phyloP scores from a whole-genome alignment of 768 basidiomycete genomes.

The Fistulinella prunicolor region DNA sequence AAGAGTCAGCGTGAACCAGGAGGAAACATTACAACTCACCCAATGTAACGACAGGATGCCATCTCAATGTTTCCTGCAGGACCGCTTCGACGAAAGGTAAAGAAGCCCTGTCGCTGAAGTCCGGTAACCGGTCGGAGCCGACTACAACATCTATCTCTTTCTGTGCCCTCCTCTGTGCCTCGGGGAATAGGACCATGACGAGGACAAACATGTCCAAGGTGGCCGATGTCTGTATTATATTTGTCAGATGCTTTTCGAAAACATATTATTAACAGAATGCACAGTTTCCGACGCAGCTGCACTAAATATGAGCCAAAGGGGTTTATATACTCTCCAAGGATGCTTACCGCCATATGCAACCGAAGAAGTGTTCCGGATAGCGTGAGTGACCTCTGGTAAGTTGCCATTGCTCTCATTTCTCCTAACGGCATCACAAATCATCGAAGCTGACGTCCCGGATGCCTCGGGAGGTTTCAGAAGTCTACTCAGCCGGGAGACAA shows the following conservation, averaged over 20 bases:
- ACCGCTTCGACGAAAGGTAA: constrained; percentile 28
- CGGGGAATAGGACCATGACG: constrained; percentile 28
- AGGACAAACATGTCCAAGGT: constrained; percentile 25
- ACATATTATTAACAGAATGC: background rate
- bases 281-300: constrained; percentile 29
- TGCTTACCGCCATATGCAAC: constrained; percentile 23
- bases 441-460: constrained; percentile 17
- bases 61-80: constrained; percentile 21
- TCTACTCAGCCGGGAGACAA: background rate
- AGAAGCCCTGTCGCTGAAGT: constrained; percentile 20
- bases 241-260: background rate
- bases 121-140: constrained; percentile 19
- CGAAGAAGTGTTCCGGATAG: constrained; percentile 20
- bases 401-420: constrained; percentile 18
- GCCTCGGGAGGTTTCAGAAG: constrained; percentile 9
- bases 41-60: constrained; percentile 21
- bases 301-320: constrained; percentile 2
- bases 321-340: background rate
- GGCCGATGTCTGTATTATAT: constrained; percentile 16
- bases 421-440: constrained; percentile 21
- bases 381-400: constrained; percentile 18
- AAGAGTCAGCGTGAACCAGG: constrained; percentile 1
- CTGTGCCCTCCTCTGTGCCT: constrained; percentile 21
- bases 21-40: constrained; percentile 13
- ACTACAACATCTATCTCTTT: constrained; percentile 24